Conservation (phyloP, 257 asterid species). For the Fraxinus excelsior region DNA sequence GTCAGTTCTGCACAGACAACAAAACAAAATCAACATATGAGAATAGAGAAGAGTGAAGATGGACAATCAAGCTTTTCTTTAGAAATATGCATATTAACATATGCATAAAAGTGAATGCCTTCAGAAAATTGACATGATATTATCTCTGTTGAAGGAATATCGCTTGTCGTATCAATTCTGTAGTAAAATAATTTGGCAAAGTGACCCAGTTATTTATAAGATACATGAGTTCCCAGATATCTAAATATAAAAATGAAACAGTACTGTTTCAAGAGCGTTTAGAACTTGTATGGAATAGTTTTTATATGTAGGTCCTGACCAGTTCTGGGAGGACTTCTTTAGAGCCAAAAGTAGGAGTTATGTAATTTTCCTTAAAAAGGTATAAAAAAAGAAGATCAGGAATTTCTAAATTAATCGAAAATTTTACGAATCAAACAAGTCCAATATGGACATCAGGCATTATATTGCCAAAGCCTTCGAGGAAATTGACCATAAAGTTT, state of each 20-base stretch:
- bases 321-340: neutral
- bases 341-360: neutral
- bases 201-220: slow-evolving; percentile 1
- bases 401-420: neutral
- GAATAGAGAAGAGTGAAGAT: neutral
- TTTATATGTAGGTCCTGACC: neutral
- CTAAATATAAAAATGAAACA: neutral
- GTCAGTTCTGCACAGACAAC: slow-evolving; percentile 64
- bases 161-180: neutral
- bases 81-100: neutral
- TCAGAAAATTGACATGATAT: neutral
- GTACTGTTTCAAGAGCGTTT: neutral
- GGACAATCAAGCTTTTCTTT: too few species aligned
- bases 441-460: slow-evolving; percentile 3
- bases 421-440: neutral
- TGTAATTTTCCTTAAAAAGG: neutral
- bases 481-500: neutral
- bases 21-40: slow-evolving; percentile 31
- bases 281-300: slow-evolving; percentile 1
- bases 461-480: neutral
- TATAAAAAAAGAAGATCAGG: neutral
- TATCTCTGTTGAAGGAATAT: slow-evolving; percentile 7
- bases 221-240: neutral
- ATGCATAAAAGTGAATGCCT: neutral
- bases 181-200: neutral